phyloP scores from a whole-genome alignment of 2,329 filamentous ascomycete species.

The Trichoderma sp. region DNA sequence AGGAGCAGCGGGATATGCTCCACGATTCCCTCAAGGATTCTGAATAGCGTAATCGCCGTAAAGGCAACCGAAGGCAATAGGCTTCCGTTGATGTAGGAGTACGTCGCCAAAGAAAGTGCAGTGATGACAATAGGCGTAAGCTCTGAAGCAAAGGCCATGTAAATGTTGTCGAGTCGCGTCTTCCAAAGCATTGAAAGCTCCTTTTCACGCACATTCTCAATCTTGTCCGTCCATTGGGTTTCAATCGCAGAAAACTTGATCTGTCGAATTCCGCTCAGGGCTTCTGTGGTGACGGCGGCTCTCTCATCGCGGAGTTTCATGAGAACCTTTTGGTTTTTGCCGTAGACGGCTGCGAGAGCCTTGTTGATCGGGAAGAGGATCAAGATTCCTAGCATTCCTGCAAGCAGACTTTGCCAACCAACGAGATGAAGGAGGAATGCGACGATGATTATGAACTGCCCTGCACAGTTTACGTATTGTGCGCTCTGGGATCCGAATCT shows the following conservation, averaged over 20 bases:
- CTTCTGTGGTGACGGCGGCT: not conserved
- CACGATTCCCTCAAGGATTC: constrained; percentile 14
- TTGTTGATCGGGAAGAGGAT: constrained; percentile 4
- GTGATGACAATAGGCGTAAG: constrained; percentile 13
- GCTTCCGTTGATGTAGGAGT: constrained; percentile 15
- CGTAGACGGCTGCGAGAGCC: constrained; percentile 12
- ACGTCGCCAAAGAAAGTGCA: constrained; percentile 14
- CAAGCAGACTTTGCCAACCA: constrained; percentile 21
- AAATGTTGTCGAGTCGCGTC: constrained; percentile 18
- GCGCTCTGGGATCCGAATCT: constrained; percentile 15
- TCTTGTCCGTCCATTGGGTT: constrained; percentile 16
- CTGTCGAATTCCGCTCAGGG: constrained; percentile 23
- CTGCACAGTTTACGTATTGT: constrained; percentile 16
- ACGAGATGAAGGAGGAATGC: constrained; percentile 8
- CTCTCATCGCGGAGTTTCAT: constrained; percentile 19
- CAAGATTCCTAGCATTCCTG: constrained; percentile 5
- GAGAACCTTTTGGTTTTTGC: not conserved
- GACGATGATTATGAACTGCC: not conserved
- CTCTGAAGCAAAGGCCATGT: constrained; percentile 17
- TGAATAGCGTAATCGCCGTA: constrained; percentile 24
- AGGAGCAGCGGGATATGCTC: constrained; percentile 6
- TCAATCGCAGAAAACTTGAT: constrained; percentile 27
- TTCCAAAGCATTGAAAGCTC: constrained; percentile 17
- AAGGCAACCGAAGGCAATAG: constrained; percentile 24
- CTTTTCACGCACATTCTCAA: constrained; percentile 10